Percentiles rank a stretch among this genome's conserved stretches.
Evolutionary conservation across 2,329 filamentous ascomycete species (phyloP).

Genomic region (Epicoccum sorghinum): DNA sequence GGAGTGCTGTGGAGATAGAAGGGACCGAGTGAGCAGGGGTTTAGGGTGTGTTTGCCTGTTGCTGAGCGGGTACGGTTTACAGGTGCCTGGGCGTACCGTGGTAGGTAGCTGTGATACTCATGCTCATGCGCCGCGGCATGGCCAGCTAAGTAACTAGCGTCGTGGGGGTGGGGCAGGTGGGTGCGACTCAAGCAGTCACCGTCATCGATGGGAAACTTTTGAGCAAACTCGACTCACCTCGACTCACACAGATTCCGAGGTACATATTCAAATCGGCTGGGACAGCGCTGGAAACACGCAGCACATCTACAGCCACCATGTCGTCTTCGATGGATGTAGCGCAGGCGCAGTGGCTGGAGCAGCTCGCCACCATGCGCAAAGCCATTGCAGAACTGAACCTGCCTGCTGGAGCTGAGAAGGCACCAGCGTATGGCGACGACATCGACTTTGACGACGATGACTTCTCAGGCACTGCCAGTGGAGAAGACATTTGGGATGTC

Average conservation of each 20-base stretch:
- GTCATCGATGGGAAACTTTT: constrained; percentile 24
- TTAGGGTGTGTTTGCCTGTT: background rate
- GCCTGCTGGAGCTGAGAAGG: constrained; percentile 53
- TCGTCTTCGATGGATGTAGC: constrained; percentile 48
- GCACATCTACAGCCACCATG: constrained; percentile 32
- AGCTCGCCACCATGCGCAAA: constrained; percentile 84
- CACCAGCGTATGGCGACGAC: constrained; percentile 61
- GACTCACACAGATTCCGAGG: background rate
- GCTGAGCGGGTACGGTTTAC: background rate
- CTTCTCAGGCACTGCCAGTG: constrained; percentile 64
- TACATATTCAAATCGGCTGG: background rate
- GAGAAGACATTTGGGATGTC: constrained; percentile 91
- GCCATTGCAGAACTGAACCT: constrained; percentile 77
- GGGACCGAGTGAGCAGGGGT: too few species aligned
- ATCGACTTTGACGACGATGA: constrained; percentile 71
- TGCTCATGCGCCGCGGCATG: constrained; percentile 17
- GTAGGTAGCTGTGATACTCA: constrained; percentile 9
- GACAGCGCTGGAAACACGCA: background rate
- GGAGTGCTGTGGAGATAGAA: background rate
- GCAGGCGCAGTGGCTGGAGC: constrained; percentile 78
- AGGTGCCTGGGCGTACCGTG: constrained; percentile 2
- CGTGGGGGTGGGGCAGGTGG: constrained; percentile 31
- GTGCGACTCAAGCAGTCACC: constrained; percentile 24
- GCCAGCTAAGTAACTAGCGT: constrained; percentile 19
- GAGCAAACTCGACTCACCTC: constrained; percentile 10